Percentiles rank a stretch among this genome's conserved stretches.
Conservation (phyloP, 176 grass and related monocot genomes). For the Elymus sibiricus region DNA sequence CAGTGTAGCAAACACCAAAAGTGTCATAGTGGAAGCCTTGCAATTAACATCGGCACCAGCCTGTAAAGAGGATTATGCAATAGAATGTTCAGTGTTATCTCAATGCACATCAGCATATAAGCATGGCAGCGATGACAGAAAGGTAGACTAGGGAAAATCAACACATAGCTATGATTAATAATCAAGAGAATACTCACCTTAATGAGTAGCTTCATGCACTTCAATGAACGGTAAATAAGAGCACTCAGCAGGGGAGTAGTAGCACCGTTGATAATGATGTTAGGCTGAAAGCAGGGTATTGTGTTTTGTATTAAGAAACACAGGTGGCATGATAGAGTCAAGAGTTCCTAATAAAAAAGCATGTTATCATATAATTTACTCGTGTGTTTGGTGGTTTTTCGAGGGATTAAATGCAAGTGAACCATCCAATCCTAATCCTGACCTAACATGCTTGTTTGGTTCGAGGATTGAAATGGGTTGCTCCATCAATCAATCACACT, state of each 20-base stretch:
- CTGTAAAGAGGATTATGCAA: conserved; percentile 28
- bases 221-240: conserved; percentile 22
- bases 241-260: conserved; percentile 2
- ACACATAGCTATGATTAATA: background rate
- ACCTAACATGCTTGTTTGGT: background rate
- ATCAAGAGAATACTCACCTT: conserved; percentile 26
- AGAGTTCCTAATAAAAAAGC: background rate
- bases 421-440: background rate
- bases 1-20: conserved; percentile 13
- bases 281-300: conserved; percentile 33
- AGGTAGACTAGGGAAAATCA: background rate
- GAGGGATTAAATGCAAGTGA: background rate
- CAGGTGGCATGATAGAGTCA: background rate
- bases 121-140: background rate
- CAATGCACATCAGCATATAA: background rate
- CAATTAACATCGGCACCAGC: conserved; percentile 45
- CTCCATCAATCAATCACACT: background rate
- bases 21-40: background rate
- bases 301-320: background rate
- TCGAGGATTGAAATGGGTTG: background rate
- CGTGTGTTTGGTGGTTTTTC: background rate
- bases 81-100: background rate
- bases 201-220: conserved; percentile 44
- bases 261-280: background rate
- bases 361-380: background rate